Conservation (phyloP, 2,329 filamentous ascomycete genomes). For the Alternaria metachromatica region DNA sequence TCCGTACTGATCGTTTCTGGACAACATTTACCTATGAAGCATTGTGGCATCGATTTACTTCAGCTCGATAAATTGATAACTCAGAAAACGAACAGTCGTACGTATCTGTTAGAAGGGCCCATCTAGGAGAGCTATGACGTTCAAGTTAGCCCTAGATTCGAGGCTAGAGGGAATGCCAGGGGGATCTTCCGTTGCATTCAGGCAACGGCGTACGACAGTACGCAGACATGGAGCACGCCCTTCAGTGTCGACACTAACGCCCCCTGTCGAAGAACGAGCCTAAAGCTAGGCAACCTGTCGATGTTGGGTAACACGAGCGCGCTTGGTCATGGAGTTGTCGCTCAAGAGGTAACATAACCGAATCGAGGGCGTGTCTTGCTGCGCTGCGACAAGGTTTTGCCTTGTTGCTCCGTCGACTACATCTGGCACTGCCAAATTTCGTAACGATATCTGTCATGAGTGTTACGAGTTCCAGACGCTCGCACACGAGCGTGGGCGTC, state of each 20-base stretch:
- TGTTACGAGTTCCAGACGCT: not conserved
- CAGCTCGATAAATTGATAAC: not conserved
- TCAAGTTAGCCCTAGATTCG: not conserved
- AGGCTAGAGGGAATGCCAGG: not conserved
- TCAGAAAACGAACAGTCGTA: not conserved
- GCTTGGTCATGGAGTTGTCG: not conserved
- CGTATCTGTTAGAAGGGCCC: not conserved
- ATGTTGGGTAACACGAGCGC: not conserved
- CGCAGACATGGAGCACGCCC: not conserved
- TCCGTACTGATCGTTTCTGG: not conserved
- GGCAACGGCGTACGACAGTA: not conserved
- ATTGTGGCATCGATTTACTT: not conserved
- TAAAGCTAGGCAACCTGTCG: not conserved
- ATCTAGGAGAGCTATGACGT: not conserved
- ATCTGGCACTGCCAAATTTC: not conserved
- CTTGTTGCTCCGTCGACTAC: not conserved
- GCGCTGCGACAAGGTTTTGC: not conserved
- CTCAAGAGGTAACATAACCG: not conserved
- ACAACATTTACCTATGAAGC: not conserved
- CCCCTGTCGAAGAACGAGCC: not conserved
- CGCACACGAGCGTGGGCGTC: not conserved
- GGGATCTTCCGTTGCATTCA: not conserved
- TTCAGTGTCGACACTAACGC: not conserved
- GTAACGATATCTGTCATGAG: not conserved
- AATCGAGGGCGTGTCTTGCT: not conserved